Base-by-base conservation (phyloP, 768 basidiomycete species). In the Antrodiella citrinella region DNA sequence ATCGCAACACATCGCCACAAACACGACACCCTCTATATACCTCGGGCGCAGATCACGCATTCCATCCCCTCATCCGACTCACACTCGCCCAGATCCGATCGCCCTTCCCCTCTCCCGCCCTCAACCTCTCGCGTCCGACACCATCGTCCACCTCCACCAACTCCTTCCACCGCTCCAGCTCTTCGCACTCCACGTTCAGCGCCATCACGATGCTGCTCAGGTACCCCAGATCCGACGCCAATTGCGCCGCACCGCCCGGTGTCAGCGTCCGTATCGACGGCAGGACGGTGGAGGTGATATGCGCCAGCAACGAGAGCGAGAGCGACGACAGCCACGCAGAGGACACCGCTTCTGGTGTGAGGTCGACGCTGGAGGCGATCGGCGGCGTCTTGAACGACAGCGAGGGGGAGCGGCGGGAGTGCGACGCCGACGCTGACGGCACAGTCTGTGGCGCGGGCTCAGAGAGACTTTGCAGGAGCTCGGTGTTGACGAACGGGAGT, bases 251-350 rank as follows among this genome's bases (percentile, higher is more conserved):
- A 3, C 94, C 95, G 0, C 75, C 69, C 9, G 63, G 55, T 2
- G 81, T 78, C 44, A 98, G 67, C 23, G 70, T 69, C 2, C 72
- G 68, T 49, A 98, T 86, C 24, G 72, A 70, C 12, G 94, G 91
- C 1, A 99, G 74, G 25, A 91, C 72, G 18, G 70, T 70, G 22
- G 65, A 61, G 3, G 86, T 88, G 43, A 99, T 71, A 62, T 93
- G 78, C 2, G 78, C 72, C 30, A 95, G 72, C 42, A 93, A 78
- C 11, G 84, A 76, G 43, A 87, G 82, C 0, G 91, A 87, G n/a
- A 98, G 77, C 7, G 91, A 93, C 26, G 86, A 79, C 10, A 98
- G 80, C 94, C 95, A 98, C 1, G 90, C 85, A 1, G 90, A 84
- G 3, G 91, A 82, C 15, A 97, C 86, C 2, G 78, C 74, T 63